Evolutionary conservation across 2,329 filamentous ascomycete species (phyloP).

Genomic region (Pestalotiopsis sp.): DNA sequence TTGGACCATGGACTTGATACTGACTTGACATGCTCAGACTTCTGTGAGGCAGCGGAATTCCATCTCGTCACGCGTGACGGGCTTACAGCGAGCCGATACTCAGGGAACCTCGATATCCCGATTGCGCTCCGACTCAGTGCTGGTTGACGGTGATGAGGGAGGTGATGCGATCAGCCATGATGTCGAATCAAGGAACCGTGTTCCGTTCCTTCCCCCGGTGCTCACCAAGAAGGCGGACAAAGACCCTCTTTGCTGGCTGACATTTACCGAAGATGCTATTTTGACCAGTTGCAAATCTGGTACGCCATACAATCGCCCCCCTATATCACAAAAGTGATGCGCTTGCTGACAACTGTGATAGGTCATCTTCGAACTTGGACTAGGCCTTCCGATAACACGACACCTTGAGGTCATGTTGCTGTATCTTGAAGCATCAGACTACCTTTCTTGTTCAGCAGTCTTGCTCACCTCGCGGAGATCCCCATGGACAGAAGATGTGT

Average conservation of each 20-base stretch:
- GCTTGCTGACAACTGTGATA: conserved; percentile 32
- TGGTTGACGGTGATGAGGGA: conserved; percentile 49
- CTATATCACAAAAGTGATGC: not conserved
- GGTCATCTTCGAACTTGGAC: conserved; percentile 78
- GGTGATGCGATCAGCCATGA: conserved; percentile 70
- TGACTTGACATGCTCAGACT: conserved; percentile 33
- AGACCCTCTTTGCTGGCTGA: conserved; percentile 86
- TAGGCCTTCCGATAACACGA: conserved; percentile 47
- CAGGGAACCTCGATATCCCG: conserved; percentile 59
- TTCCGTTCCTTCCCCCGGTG: conserved; percentile 86
- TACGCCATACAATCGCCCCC: conserved; percentile 49
- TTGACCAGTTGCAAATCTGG: conserved; percentile 90
- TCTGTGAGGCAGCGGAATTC: conserved; percentile 59
- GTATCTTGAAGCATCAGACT: not conserved
- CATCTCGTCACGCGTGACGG: conserved; percentile 51
- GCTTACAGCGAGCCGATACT: conserved; percentile 61
- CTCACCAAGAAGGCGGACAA: conserved; percentile 85
- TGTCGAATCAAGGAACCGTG: conserved; percentile 82
- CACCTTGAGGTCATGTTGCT: not conserved
- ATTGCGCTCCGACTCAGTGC: conserved; percentile 70
- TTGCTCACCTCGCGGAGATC: not conserved
- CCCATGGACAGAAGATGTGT: not conserved
- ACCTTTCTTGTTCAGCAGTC: not conserved
- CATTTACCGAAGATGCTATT: conserved; percentile 92
- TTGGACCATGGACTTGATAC: conserved; percentile 16